Percentiles rank a stretch among this genome's conserved stretches.
Evolutionary conservation across 2,329 filamentous ascomycete species (phyloP).

Genomic region (Apiospora phragmitis): DNA sequence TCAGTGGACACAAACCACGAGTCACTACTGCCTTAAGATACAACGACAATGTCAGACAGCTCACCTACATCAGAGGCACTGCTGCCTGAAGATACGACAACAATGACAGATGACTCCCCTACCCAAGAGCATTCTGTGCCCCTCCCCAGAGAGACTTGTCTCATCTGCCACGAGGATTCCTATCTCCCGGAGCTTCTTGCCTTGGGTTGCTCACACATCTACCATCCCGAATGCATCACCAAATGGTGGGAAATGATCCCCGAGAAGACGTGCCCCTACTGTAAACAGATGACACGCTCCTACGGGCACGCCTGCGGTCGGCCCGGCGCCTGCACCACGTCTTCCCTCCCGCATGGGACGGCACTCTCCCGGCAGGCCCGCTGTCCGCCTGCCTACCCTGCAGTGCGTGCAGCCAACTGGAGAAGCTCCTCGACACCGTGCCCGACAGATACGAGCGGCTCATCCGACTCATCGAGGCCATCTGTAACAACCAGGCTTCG

Average conservation of each 20-base stretch:
- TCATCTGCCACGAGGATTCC: conserved; percentile 1
- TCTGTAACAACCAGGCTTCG: background rate
- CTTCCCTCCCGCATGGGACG: background rate
- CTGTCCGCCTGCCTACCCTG: background rate
- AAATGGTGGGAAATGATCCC: background rate
- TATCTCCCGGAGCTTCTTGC: background rate
- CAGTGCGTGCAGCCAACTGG: background rate
- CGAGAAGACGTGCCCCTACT: background rate
- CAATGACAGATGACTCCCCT: background rate
- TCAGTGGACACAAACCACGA: background rate
- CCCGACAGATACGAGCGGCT: too few species aligned
- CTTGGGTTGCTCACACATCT: background rate
- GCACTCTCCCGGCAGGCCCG: background rate
- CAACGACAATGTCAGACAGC: background rate
- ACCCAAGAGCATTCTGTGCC: background rate
- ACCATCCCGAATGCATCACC: background rate
- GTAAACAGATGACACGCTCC: background rate
- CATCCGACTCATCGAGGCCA: background rate
- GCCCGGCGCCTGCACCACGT: background rate
- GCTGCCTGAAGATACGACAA: background rate
- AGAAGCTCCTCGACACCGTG: background rate
- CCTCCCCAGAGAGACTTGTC: background rate
- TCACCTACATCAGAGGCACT: background rate
- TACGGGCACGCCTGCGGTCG: conserved; percentile 1
- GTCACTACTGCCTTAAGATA: background rate